A percentile compares a stretch with the other conserved stretches of the same genome.
These are phyloP conservation scores for Spongispora temasekensis DNA, from an alignment of 1,284 basidiomycete species.

Conservation along the genomic window DNA sequence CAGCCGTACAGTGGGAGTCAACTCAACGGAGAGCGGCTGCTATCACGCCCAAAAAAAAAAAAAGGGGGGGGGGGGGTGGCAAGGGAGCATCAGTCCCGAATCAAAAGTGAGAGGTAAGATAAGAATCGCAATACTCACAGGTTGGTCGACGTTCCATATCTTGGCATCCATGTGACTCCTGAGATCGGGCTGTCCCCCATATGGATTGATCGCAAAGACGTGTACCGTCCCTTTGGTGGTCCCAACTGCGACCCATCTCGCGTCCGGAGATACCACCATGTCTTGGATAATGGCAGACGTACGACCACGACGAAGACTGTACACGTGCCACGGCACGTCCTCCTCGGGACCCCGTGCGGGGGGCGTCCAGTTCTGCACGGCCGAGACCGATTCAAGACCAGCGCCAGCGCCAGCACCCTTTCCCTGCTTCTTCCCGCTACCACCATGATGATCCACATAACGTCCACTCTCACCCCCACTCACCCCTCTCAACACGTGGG, in stretches of 20 bases:
- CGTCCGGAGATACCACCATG: conserved; percentile 61
- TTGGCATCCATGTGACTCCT: conserved; percentile 62
- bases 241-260: conserved; percentile 70
- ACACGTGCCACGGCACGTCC: conserved; percentile 58
- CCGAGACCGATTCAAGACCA: conserved; percentile 6
- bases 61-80: too few relatives aligned
- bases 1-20: conserved; percentile 61
- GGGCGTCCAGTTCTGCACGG: conserved; percentile 3
- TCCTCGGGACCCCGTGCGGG: conserved; percentile 11
- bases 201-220: conserved; percentile 76
- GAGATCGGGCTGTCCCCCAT: conserved; percentile 68
- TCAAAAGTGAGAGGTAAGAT: not conserved
- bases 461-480: not conserved
- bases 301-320: conserved; percentile 69
- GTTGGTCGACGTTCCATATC: conserved; percentile 54
- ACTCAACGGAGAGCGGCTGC: conserved; percentile 54
- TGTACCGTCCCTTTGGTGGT: conserved; percentile 68
- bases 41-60: conserved; percentile 29
- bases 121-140: conserved; percentile 41
- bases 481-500: conserved; percentile 23
- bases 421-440: conserved; percentile 5
- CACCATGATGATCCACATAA: not conserved
- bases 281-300: conserved; percentile 66
- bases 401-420: conserved; percentile 8
- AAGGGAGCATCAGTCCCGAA: not conserved